Conservation (phyloP, 169 alveolate genomes). For the Perkinsus marinus region DNA sequence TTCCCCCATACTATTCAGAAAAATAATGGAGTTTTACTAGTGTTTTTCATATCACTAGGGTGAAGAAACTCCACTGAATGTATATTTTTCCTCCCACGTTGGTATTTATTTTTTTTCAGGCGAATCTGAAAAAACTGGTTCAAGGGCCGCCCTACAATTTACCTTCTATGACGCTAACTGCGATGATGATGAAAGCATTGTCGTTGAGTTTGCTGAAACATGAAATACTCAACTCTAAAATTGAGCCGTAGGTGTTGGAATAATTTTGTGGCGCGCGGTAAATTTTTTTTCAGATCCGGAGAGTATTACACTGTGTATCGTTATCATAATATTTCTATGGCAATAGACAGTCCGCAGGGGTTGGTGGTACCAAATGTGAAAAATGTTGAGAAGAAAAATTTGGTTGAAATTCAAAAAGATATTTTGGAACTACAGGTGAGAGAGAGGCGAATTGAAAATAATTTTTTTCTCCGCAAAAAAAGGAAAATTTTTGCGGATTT, state of each 20-base stretch:
- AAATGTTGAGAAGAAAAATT: conserved; percentile 62
- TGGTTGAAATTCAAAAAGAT: conserved; percentile 70
- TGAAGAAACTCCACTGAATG: no score
- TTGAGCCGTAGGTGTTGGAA: conserved; percentile 28
- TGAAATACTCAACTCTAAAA: conserved; percentile 64
- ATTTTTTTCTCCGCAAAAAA: not conserved
- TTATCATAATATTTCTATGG: conserved; percentile 78
- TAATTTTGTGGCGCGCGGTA: not conserved
- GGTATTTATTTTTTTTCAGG: not conserved
- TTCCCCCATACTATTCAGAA: no score
- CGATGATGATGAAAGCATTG: conserved; percentile 64
- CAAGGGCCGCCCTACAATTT: conserved; percentile 15
- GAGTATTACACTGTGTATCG: conserved; percentile 38
- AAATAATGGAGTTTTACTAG: no score
- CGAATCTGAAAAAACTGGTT: conserved; percentile 8
- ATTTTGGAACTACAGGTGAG: conserved; percentile 58
- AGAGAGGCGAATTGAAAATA: not conserved
- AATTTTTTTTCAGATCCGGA: conserved; percentile 1
- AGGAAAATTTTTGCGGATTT: not conserved
- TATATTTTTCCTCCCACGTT: no score
- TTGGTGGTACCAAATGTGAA: conserved; percentile 81
- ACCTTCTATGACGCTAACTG: conserved; percentile 57
- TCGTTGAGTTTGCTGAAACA: conserved; percentile 56
- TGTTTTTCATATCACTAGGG: no score
- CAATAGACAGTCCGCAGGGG: conserved; percentile 80